These are phyloP conservation scores for Chaetoceros muelleri DNA, from an alignment of 108 stramenopile species.

Conservation along the genomic window DNA sequence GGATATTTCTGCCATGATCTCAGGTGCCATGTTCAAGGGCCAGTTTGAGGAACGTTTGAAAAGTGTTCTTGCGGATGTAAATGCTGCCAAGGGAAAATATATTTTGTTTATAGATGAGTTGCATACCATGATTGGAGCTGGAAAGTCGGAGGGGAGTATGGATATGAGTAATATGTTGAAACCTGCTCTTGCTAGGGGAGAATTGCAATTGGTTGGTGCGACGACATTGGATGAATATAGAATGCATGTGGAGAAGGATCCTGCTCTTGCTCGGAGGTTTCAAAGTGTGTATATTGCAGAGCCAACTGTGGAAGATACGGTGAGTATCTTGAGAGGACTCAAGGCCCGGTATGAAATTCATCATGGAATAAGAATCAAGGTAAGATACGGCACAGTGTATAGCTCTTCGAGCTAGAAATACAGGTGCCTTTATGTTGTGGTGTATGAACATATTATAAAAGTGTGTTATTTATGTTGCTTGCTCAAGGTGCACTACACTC, in stretches of 20 bases:
- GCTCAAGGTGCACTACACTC: no score
- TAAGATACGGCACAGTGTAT: no score
- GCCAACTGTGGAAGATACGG: constrained; percentile 86
- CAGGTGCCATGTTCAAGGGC: constrained; percentile 91
- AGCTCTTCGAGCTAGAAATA: no score
- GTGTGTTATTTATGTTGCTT: not conserved
- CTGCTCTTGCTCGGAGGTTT: constrained; percentile 91
- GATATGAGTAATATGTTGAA: constrained; percentile 93
- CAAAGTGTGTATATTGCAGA: constrained; percentile 89
- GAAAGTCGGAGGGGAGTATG: constrained; percentile 54
- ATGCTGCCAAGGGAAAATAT: constrained; percentile 59
- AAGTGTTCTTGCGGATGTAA: constrained; percentile 81
- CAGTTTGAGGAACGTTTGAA: constrained; percentile 96
- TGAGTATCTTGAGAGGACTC: constrained; percentile 89
- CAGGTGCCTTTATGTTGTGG: no score
- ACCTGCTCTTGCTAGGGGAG: constrained; percentile 89
- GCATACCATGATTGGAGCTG: constrained; percentile 89
- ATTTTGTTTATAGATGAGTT: constrained; percentile 96
- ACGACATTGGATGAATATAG: constrained; percentile 95
- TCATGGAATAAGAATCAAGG: constrained; percentile 84
- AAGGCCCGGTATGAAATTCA: constrained; percentile 88
- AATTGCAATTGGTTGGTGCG: constrained; percentile 91
- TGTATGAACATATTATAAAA: no score
- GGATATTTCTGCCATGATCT: constrained; percentile 77
- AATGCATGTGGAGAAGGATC: constrained; percentile 85